Evolutionary conservation across 345 rosid species (phyloP).

Genomic region (Jatropha curcas): DNA sequence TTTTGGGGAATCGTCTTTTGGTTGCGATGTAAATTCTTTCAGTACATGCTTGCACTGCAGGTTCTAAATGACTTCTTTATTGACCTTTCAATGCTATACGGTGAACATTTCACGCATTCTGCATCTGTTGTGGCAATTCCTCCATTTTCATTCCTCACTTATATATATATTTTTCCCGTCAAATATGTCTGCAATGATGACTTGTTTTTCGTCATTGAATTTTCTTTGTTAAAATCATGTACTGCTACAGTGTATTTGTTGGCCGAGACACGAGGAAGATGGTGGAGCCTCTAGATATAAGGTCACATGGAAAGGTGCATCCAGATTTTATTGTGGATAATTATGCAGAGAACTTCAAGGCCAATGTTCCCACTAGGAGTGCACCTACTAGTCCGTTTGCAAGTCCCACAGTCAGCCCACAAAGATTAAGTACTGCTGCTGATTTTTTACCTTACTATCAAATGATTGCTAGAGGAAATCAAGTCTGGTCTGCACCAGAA

Average conservation of each 20-base stretch:
- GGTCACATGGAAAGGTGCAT: constrained; percentile 19
- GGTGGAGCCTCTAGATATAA: constrained; percentile 37
- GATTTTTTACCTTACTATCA: constrained; percentile 44
- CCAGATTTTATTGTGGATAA: constrained; percentile 34
- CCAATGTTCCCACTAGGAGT: constrained; percentile 55
- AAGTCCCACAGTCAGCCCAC: constrained; percentile 67
- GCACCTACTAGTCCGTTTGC: constrained; percentile 63
- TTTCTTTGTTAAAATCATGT: constrained; percentile 1
- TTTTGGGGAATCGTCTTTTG: neutral
- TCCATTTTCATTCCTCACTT: neutral
- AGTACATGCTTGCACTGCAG: too few relatives aligned
- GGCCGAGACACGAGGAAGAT: constrained; percentile 36
- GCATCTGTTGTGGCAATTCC: neutral
- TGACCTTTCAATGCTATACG: neutral
- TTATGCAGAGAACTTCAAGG: constrained; percentile 42
- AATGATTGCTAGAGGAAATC: constrained; percentile 47
- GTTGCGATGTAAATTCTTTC: neutral
- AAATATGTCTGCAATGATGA: too few relatives aligned
- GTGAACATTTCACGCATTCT: neutral
- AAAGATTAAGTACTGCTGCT: constrained; percentile 27
- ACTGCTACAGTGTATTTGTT: constrained; percentile 38
- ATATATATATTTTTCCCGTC: neutral
- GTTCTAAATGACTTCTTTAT: too few relatives aligned
- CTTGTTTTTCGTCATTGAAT: too few relatives aligned
- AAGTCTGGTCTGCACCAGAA: constrained; percentile 88